Percentiles rank a stretch among this genome's conserved stretches.
Evolutionary conservation across 2,329 filamentous ascomycete species (phyloP).

Genomic region (Leptographium wingfieldii): DNA sequence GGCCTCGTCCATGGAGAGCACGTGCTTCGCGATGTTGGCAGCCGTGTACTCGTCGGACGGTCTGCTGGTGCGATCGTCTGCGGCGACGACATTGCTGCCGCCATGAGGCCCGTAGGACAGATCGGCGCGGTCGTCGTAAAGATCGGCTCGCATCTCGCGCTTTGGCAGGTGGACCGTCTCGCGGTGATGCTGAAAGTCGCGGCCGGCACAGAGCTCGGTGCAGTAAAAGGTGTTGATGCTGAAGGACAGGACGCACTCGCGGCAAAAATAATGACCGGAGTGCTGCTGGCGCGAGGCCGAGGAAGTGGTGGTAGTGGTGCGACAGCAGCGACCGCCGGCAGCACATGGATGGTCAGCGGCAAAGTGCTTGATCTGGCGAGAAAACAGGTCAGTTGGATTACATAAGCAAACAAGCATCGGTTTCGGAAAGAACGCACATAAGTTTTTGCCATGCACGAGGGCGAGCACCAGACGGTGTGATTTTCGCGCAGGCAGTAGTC

Average conservation of each 20-base stretch:
- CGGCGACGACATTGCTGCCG: background rate
- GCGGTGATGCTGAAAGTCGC: constrained; percentile 21
- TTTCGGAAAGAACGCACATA: constrained; percentile 1
- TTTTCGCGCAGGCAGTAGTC: constrained; percentile 11
- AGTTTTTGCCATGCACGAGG: constrained; percentile 7
- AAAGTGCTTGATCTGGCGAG: constrained; percentile 1
- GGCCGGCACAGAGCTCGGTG: constrained; percentile 18
- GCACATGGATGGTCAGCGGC: constrained; percentile 9
- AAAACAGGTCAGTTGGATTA: background rate
- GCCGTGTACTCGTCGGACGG: constrained; percentile 9
- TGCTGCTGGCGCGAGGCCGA: background rate
- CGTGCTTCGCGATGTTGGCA: constrained; percentile 11
- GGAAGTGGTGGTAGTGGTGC: background rate
- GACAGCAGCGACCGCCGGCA: constrained; percentile 8
- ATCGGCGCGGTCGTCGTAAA: constrained; percentile 10
- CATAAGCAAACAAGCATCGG: no score
- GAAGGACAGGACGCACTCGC: constrained; percentile 19
- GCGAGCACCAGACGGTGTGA: constrained; percentile 12
- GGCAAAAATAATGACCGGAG: constrained; percentile 15
- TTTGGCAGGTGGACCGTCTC: constrained; percentile 19
- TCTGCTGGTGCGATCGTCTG: background rate
- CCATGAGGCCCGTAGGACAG: constrained; percentile 6
- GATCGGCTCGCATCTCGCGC: constrained; percentile 11
- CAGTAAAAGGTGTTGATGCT: constrained; percentile 19
- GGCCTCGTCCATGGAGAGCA: constrained; percentile 10